Evolutionary conservation across 78 protist species (phyloP).

Genomic region (Reticulomyxa filosa): DNA sequence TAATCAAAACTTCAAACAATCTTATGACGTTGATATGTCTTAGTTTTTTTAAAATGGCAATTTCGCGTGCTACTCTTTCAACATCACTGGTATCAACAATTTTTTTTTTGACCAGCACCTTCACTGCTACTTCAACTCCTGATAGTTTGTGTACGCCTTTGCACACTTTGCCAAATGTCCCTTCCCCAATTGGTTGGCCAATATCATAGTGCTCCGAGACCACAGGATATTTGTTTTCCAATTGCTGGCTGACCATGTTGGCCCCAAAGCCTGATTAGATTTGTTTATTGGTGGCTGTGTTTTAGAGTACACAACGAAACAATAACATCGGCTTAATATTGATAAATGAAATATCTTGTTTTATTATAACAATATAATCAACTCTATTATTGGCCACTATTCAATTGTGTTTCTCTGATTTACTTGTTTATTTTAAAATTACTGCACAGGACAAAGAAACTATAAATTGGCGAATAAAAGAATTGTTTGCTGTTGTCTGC

Average conservation of each 20-base stretch:
- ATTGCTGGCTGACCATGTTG: neutral
- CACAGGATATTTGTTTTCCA: neutral
- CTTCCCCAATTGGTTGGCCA: slow-evolving; percentile 42
- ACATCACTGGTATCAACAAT: slow-evolving; percentile 20
- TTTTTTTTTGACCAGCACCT: slow-evolving; percentile 33
- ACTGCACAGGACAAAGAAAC: too few relatives aligned
- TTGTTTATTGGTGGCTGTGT: neutral
- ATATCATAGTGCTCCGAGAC: neutral
- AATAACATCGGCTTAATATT: neutral
- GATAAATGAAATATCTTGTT: neutral
- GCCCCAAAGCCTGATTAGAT: neutral
- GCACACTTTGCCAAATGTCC: slow-evolving; percentile 46
- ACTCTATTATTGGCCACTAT: too few relatives aligned
- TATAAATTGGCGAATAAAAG: too few relatives aligned
- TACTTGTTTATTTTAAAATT: too few relatives aligned
- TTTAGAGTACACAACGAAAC: neutral
- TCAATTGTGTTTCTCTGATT: too few relatives aligned
- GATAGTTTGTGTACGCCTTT: slow-evolving; percentile 26
- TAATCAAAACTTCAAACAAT: too few relatives aligned
- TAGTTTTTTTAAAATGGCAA: slow-evolving; percentile 27
- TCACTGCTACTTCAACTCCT: slow-evolving; percentile 28
- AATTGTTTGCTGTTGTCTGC: too few relatives aligned
- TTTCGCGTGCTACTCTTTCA: slow-evolving; percentile 21
- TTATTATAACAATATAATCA: too few relatives aligned
- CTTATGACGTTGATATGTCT: slow-evolving; percentile 33